Base-by-base conservation (phyloP, 495 filamentous ascomycete species). In the Tuber borchii region DNA sequence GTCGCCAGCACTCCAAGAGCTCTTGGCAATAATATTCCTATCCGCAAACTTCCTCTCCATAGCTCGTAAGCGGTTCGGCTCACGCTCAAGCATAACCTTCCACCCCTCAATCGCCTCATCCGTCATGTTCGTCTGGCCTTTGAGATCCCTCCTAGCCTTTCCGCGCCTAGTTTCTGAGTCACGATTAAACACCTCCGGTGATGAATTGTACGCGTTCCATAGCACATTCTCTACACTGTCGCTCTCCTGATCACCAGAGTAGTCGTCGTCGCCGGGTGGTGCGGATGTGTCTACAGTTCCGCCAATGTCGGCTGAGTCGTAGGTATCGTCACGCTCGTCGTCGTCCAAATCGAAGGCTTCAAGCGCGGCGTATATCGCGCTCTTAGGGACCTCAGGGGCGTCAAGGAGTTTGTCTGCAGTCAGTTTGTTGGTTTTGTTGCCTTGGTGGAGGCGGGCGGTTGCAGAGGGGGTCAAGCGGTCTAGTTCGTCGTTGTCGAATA, bases 281-380 rank as follows among this genome's bases (percentile, higher is more conserved):
- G 85, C 84, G 46, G 87, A 83, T 34, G 85, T 82, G 74, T 96
- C 92, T 16, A 97, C 89, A 5, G 92, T 92, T 17, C 94, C 93
- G 73, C 95, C 95, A 9, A 97, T 93, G 79, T 98, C 95, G 61
- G 88, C 92, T 14, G 90, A 87, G 80, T 99, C 95, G 84, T 99
- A 99, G 2, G 95, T 98, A 82, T 99, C 95, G 84, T 99, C 95
- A 46, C 93, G 90, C 85, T 99, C 95, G 84, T 99, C 95, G 82
- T 97, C 95, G 79, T 97, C 95, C 0, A 90, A 90, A 85, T 98
- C 95, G 81, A 98, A 97, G 8, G 92, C 89, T 17, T 93, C 92
- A 17, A 99, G 90, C 0, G 95, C 95, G 34, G 95, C 91, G 19
- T 97, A 87, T 82, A 99, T 97, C 45, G 93, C 91, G 8, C 93